Evolutionary conservation across 2,329 filamentous ascomycete species (phyloP), one percentile per base, ranked within the genome.

Genomic region (Teratosphaeria pseudoeucalypti): DNA sequence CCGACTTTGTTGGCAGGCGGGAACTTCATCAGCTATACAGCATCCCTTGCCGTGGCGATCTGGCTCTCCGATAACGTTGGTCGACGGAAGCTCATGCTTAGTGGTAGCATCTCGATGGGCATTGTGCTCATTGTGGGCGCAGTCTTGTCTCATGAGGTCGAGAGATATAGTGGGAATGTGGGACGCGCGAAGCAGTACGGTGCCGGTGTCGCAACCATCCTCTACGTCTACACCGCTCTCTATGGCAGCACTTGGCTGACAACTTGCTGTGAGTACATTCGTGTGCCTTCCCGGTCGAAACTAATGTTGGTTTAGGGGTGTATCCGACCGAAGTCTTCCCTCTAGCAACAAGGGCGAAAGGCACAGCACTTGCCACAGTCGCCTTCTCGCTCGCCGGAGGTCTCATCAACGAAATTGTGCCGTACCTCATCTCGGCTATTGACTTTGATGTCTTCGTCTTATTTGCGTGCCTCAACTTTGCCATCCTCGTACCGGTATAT

Each of bases 231-330:
- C 19, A 52, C 47, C 7, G 39, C 19, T 23, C 47, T 57, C 4
- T 57, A 57, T 37, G 39, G 39, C 32, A 29, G 56, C 56, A 57
- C 56, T 6, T 57, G 56, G 56, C 27, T 57, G n/a, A 57, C 39
- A 9, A 53, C 47, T 11, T 53, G 39, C 23, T 57, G 56, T 39
- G 39, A 53, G 23, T 52, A 53, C 4, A 19, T 16, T n/a, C 6
- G 11, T 16, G 1, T 43, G 12, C 34, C 16, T 12, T 16, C 11
- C 11, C 16, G 37, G 34, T 39, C 11, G 34, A 16, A 12, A 11
- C 34, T 39, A 39, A 39, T 39, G 16, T 43, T 14, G 37, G 12
- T 43, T 14, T 6, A 43, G 37, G 37, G 37, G 37, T 43, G 11
- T 43, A 43, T 43, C 37, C 37, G 37, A 43, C 37, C 37, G 37